A percentile compares a stretch with the other conserved stretches of the same genome.
phyloP scores from a whole-genome alignment of 108 stramenopile genomes.

The Skeletonema tropicum region DNA sequence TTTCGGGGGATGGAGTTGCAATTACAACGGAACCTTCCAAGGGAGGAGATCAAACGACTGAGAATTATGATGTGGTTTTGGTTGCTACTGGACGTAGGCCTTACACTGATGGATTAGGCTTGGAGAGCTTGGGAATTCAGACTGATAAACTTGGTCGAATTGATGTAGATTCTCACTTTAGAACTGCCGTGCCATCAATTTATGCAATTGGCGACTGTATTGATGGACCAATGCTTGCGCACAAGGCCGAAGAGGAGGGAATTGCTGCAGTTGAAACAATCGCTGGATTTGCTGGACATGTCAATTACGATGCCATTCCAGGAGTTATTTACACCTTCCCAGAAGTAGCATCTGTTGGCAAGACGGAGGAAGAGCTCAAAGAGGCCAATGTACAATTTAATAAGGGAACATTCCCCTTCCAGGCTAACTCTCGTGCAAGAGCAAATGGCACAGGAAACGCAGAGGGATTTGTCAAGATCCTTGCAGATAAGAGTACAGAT shows the following conservation, averaged over 20 bases:
- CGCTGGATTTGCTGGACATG: constrained; percentile 98
- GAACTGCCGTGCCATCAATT: constrained; percentile 91
- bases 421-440: constrained; percentile 90
- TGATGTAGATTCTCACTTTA: constrained; percentile 96
- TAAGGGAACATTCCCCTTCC: constrained; percentile 95
- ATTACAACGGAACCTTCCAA: constrained; percentile 91
- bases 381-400: constrained; percentile 93
- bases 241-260: constrained; percentile 99
- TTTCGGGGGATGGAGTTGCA: constrained; percentile 81
- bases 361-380: constrained; percentile 99
- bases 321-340: constrained; percentile 99
- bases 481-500: constrained; percentile 96
- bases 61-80: constrained; percentile 93
- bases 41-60: constrained; percentile 82
- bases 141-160: constrained; percentile 96
- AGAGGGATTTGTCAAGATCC: constrained; percentile 98
- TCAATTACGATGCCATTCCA: constrained; percentile 99
- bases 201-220: constrained; percentile 99
- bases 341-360: constrained; percentile 98
- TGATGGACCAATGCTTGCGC: constrained; percentile 99
- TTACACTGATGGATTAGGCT: constrained; percentile 95
- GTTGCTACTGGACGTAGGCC: constrained; percentile 99
- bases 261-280: constrained; percentile 97
- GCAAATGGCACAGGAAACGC: constrained; percentile 94
- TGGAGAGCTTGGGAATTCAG: constrained; percentile 95